Evolutionary conservation across 805 yeast genomes (phyloP), one percentile per base, ranked within the genome.

Genomic region (Candida tibetensis): DNA sequence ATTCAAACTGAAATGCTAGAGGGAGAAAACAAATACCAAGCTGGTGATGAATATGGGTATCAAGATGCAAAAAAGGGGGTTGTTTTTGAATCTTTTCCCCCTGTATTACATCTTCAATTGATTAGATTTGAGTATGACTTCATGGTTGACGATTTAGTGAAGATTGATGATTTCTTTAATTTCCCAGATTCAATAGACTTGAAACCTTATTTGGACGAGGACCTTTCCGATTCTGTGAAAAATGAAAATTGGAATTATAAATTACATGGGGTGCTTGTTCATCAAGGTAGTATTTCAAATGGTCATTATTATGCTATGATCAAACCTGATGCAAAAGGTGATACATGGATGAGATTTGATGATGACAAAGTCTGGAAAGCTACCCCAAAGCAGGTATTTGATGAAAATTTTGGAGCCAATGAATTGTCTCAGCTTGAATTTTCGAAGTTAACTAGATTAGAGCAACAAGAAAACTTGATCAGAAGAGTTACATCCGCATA

Each of bases 21-120:
- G 40, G 99, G 98, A 22, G 99, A 93, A 55, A 93, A 93, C 59
- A 93, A 89, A 64, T 93, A 93, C 55, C 91, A 84, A 44, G 97
- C 99, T 0, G 74, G 74, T 28, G 89, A 85, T 23, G 90, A 81
- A 26, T 77, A 62, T 58, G 98, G 98, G 0, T 73, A 88, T 32
- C 99, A 93, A 64, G 97, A 89, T 62, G 98, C 99, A 8, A 83
- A 84, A 53, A 93, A 93, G 60, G 99, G 99, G 51, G 98, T 93
- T 7, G 86, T 86, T 0, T 93, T 93, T 58, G 83, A 85, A 56
- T 75, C 79, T 8, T 85, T 93, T 55, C 99, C 99, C 2, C 88
- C 93, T 0, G 96, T 93, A 3, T 69, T 93, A 42, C 98, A 93
- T 60, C 68, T 93, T 39, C 99, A 93, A 62, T 74, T 93, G 49